A percentile compares a stretch with the other conserved stretches of the same genome.
Evolutionary conservation across 2,329 filamentous ascomycete species (phyloP).

Genomic region (Xylaria sp.): DNA sequence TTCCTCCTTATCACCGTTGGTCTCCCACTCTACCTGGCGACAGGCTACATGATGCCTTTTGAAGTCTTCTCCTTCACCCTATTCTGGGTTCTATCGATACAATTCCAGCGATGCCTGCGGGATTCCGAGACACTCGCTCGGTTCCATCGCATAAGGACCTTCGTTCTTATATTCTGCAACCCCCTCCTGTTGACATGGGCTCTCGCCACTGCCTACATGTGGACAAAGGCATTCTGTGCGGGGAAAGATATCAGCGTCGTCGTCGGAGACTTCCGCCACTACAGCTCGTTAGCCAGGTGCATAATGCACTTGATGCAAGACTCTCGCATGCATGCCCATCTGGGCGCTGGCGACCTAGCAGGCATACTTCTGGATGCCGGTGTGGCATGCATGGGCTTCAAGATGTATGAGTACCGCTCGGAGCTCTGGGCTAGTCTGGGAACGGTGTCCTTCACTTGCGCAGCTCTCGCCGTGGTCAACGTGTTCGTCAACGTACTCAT

Average conservation of each 20-base stretch:
- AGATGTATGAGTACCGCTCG: slow-evolving; percentile 51
- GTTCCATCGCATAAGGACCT: slow-evolving; percentile 34
- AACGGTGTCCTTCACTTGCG: slow-evolving; percentile 46
- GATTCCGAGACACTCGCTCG: slow-evolving; percentile 36
- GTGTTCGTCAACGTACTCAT: slow-evolving; percentile 48
- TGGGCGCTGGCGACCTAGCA: slow-evolving; percentile 49
- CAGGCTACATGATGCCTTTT: slow-evolving; percentile 45
- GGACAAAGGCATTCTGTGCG: slow-evolving; percentile 44
- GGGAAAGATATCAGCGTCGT: slow-evolving; percentile 38
- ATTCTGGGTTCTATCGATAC: slow-evolving; percentile 46
- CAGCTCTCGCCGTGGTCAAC: slow-evolving; percentile 41
- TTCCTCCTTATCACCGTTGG: slow-evolving; percentile 44
- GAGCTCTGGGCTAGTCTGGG: slow-evolving; percentile 46
- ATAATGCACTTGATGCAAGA: slow-evolving; percentile 40
- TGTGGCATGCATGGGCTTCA: slow-evolving; percentile 49
- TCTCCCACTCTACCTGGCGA: slow-evolving; percentile 44
- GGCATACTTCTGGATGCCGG: slow-evolving; percentile 48
- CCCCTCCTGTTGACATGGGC: slow-evolving; percentile 46
- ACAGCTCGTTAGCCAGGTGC: slow-evolving; percentile 43
- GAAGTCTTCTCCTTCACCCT: slow-evolving; percentile 46
- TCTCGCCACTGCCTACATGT: slow-evolving; percentile 48
- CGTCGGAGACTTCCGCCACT: slow-evolving; percentile 43
- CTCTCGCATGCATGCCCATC: slow-evolving; percentile 32
- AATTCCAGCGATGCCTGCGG: slow-evolving; percentile 46
- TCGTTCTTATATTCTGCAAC: slow-evolving; percentile 45